Conservation (phyloP, 306 rosid genomes). For the Trifolium fragiferum region DNA sequence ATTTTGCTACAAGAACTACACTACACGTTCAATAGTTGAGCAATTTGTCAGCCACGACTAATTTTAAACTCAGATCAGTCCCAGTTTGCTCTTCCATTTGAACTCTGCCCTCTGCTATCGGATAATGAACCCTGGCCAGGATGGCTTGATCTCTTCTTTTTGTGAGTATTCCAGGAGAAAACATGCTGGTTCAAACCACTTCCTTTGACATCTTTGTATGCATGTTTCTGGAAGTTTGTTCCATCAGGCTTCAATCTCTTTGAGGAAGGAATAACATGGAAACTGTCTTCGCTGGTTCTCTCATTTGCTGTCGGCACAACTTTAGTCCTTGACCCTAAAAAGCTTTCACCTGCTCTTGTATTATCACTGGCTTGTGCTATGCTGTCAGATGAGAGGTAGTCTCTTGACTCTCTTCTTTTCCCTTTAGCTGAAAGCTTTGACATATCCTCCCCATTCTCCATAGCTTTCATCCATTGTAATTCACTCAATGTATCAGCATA, state of each 20-base stretch:
- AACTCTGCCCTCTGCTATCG: slow-evolving; percentile 69
- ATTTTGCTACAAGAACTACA: slow-evolving; percentile 27
- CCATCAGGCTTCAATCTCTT: slow-evolving; percentile 71
- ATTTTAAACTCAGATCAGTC: slow-evolving; percentile 47
- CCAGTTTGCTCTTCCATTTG: slow-evolving; percentile 77
- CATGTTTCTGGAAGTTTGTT: slow-evolving; percentile 51
- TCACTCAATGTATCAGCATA: slow-evolving; percentile 90
- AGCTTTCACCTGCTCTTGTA: slow-evolving; percentile 55
- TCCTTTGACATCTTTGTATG: slow-evolving; percentile 52
- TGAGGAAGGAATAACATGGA: slow-evolving; percentile 51
- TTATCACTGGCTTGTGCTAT: slow-evolving; percentile 50
- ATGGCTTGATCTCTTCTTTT: slow-evolving; percentile 86
- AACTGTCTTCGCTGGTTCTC: slow-evolving; percentile 66
- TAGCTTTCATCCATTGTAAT: slow-evolving; percentile 90
- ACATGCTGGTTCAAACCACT: slow-evolving; percentile 63
- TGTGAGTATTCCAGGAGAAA: slow-evolving; percentile 82
- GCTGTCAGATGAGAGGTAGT: slow-evolving; percentile 53
- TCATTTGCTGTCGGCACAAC: slow-evolving; percentile 51
- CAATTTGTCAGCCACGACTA: slow-evolving; percentile 37
- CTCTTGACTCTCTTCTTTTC: slow-evolving; percentile 56
- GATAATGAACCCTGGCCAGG: slow-evolving; percentile 59
- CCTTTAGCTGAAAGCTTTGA: slow-evolving; percentile 59
- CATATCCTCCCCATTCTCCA: slow-evolving; percentile 85
- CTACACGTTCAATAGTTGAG: slow-evolving; percentile 22
- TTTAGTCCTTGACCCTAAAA: slow-evolving; percentile 47